These are phyloP conservation scores for Neonectria sp. DNA, from an alignment of 2,329 filamentous ascomycete species.

Conservation along the genomic window DNA sequence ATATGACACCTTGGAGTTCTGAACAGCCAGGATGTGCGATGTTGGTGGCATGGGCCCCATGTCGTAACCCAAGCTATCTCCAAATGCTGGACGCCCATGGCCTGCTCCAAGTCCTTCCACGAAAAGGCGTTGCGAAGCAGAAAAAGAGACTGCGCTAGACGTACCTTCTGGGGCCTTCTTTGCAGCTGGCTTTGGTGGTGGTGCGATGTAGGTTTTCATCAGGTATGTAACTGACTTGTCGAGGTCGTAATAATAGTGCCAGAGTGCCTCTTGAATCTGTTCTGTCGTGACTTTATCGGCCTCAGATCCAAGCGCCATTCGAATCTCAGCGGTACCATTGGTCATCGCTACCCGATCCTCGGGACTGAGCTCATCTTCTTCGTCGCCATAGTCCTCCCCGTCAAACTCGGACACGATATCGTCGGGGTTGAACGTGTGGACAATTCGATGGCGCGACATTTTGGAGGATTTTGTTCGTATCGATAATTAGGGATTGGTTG, in stretches of 20 bases:
- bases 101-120: conserved; percentile 52
- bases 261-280: conserved; percentile 91
- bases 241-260: conserved; percentile 97
- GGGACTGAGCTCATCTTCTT: conserved; percentile 62
- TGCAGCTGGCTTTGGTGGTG: conserved; percentile 58
- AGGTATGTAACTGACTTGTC: conserved; percentile 88
- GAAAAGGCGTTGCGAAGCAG: conserved; percentile 45
- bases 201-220: conserved; percentile 72
- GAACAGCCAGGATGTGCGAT: conserved; percentile 35
- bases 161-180: conserved; percentile 62
- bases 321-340: conserved; percentile 76
- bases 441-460: conserved; percentile 48
- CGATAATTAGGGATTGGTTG: conserved; percentile 2
- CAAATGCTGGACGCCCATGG: conserved; percentile 40
- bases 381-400: conserved; percentile 61
- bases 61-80: conserved; percentile 20
- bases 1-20: conserved; percentile 46
- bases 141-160: conserved; percentile 53
- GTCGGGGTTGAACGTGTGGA: conserved; percentile 64
- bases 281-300: conserved; percentile 68
- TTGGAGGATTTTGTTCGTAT: conserved; percentile 5
- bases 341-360: conserved; percentile 70
- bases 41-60: conserved; percentile 16
- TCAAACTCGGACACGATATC: conserved; percentile 65
- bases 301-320: conserved; percentile 73